Percentiles rank a stretch among this genome's conserved stretches.
These are phyloP conservation scores for Protomyces arabidopsidicola DNA, from an alignment of 1,139 yeast species.

Conservation along the genomic window DNA sequence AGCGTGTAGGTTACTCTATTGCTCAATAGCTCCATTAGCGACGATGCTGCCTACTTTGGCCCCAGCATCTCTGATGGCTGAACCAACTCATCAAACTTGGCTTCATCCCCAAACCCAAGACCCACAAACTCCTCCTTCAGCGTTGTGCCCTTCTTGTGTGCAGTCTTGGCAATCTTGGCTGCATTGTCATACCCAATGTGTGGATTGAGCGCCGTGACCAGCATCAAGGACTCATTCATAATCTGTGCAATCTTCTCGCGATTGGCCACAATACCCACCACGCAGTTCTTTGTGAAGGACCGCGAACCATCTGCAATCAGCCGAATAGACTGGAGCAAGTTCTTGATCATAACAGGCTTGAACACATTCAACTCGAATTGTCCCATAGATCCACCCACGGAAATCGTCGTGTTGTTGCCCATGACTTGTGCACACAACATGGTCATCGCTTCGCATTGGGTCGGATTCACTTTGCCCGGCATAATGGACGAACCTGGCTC, in stretches of 20 bases:
- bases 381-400: constrained; percentile 97
- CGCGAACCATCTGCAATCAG: constrained; percentile 80
- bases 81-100: constrained; percentile 87
- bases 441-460: constrained; percentile 97
- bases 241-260: constrained; percentile 77
- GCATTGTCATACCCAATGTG: constrained; percentile 97
- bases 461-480: constrained; percentile 99
- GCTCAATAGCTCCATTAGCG: no score
- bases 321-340: constrained; percentile 80
- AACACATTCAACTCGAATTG: constrained; percentile 97
- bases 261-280: constrained; percentile 89
- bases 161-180: constrained; percentile 95
- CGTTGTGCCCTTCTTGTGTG: constrained; percentile 95
- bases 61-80: constrained; percentile 98
- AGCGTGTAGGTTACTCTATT: no score
- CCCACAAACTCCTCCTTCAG: constrained; percentile 91
- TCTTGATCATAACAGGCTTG: constrained; percentile 92
- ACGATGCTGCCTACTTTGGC: constrained; percentile 49
- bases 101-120: constrained; percentile 75
- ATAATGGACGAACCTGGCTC: constrained; percentile 94
- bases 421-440: constrained; percentile 97
- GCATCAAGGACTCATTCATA: constrained; percentile 91
- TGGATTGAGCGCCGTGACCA: constrained; percentile 97
- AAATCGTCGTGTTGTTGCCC: constrained; percentile 92
- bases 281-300: constrained; percentile 91